Conservation (phyloP, 345 rosid species). For the Triadica sebifera region DNA sequence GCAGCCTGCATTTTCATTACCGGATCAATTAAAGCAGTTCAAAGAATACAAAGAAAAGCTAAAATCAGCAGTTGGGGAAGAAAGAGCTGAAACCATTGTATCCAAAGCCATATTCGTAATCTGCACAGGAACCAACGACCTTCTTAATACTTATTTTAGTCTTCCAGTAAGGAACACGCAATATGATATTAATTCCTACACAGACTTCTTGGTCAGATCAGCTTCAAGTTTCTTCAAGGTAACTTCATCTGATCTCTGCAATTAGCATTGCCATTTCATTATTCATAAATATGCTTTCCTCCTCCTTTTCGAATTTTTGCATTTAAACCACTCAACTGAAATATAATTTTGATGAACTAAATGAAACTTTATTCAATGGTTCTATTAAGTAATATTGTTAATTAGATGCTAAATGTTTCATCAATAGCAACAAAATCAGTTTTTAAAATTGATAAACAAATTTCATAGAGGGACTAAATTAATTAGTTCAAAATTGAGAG, state of each 20-base stretch:
- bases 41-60: constrained; percentile 31
- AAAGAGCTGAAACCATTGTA: constrained; percentile 15
- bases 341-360: no score
- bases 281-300: no score
- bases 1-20: constrained; percentile 47
- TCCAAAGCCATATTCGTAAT: constrained; percentile 22
- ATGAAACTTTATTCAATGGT: no score
- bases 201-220: constrained; percentile 21
- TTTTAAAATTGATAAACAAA: no score
- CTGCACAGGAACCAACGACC: constrained; percentile 33
- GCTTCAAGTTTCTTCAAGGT: constrained; percentile 28
- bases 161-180: not conserved
- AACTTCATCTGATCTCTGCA: not conserved
- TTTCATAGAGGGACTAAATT: no score
- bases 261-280: no score
- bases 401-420: no score
- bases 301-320: no score
- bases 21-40: constrained; percentile 45
- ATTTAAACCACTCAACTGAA: no score
- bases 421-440: no score
- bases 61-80: constrained; percentile 29
- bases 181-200: constrained; percentile 28
- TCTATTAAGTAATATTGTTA: no score
- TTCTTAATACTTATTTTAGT: constrained; percentile 24
- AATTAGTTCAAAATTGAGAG: no score